Conservation (phyloP, 2,329 filamentous ascomycete genomes). For the Lasiodiplodia gonubiensis region DNA sequence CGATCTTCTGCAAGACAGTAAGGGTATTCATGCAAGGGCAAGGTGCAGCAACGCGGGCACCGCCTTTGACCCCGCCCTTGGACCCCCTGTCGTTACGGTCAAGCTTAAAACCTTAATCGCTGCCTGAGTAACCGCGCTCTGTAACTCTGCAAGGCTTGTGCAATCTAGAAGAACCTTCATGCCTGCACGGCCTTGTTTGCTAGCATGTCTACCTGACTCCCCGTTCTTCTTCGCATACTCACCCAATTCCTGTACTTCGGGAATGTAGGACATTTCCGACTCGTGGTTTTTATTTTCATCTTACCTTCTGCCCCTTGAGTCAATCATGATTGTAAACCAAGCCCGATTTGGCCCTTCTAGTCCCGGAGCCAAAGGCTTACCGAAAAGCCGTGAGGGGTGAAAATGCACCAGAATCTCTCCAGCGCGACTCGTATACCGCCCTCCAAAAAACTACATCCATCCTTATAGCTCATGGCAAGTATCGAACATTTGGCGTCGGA, state of each 20-base stretch:
- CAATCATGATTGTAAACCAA: neutral
- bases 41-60: neutral
- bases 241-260: neutral
- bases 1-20: neutral
- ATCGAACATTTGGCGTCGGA: neutral
- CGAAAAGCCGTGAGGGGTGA: too few relatives aligned
- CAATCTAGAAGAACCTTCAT: neutral
- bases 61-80: neutral
- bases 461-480: neutral
- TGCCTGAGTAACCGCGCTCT: neutral
- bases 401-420: too few relatives aligned
- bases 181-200: neutral
- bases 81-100: neutral
- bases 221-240: neutral
- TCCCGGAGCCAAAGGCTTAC: neutral
- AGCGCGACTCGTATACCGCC: neutral
- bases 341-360: neutral
- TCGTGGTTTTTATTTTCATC: neutral
- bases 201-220: neutral
- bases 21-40: conserved; percentile 16
- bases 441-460: neutral
- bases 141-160: neutral
- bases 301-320: neutral
- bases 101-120: conserved; percentile 23
- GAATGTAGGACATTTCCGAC: neutral